Conservation (phyloP, 1,284 basidiomycete genomes). For the Marasmius oreades region DNA sequence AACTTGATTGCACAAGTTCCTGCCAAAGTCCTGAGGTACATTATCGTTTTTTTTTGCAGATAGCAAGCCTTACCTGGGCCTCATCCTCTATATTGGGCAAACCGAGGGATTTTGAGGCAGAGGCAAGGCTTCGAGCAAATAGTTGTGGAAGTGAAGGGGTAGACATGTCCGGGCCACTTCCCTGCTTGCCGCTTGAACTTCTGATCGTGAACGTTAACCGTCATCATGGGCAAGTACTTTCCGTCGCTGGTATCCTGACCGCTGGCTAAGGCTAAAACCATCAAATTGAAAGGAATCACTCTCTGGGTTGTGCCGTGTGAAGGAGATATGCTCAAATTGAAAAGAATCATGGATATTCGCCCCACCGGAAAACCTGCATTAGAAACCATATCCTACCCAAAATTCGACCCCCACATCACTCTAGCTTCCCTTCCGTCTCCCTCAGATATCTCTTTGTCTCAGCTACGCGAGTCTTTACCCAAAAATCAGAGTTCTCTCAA, state of each 20-base stretch:
- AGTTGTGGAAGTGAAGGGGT: constrained; percentile 9
- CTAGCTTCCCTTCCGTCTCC: constrained; percentile 47
- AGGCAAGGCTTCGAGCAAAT: constrained; percentile 14
- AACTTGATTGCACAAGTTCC: constrained; percentile 54
- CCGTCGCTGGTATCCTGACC: not conserved
- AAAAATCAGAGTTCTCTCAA: constrained; percentile 28
- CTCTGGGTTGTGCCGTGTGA: constrained; percentile 48
- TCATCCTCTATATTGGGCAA: constrained; percentile 45
- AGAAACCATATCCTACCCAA: constrained; percentile 47
- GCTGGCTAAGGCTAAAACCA: not conserved
- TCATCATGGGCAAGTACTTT: not conserved
- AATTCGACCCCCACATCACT: constrained; percentile 67
- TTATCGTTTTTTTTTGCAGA: not conserved
- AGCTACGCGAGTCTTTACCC: constrained; percentile 41
- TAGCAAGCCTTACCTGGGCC: constrained; percentile 41
- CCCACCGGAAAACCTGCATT: constrained; percentile 19
- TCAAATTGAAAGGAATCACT: constrained; percentile 23
- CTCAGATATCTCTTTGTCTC: constrained; percentile 22
- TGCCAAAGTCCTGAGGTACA: constrained; percentile 22
- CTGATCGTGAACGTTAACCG: too few relatives aligned
- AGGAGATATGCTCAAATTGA: constrained; percentile 28
- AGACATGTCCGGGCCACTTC: constrained; percentile 1
- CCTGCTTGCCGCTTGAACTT: not conserved
- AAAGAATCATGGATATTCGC: constrained; percentile 31
- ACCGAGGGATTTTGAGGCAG: constrained; percentile 39